These are phyloP conservation scores for grape (Vitis vinifera) DNA, from an alignment of 164 flowering plant genomes.

Conservation along the genomic window DNA sequence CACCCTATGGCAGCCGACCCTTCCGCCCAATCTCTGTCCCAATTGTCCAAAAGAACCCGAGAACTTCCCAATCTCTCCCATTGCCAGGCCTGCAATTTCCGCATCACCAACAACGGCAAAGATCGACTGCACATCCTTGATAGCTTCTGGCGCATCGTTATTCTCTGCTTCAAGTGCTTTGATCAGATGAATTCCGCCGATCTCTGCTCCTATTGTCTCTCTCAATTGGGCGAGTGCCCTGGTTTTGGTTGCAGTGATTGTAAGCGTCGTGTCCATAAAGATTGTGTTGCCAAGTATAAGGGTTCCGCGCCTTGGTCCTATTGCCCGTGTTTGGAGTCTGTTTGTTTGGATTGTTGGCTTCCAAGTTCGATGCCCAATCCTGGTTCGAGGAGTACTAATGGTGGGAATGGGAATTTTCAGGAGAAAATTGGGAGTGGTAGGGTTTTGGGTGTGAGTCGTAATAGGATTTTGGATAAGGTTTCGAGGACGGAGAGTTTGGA, in stretches of 20 bases:
- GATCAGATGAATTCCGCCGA: conserved; percentile 36
- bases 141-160: conserved; percentile 77
- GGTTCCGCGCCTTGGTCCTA: conserved; percentile 30
- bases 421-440: conserved; percentile 7
- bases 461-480: background rate
- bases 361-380: conserved; percentile 33
- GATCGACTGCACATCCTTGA: conserved; percentile 41
- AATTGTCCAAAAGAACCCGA: conserved; percentile 33
- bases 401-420: background rate
- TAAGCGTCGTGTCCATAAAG: conserved; percentile 36
- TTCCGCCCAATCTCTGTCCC: no score
- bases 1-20: no score
- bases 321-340: conserved; percentile 16
- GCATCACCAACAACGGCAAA: conserved; percentile 32
- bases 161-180: conserved; percentile 56
- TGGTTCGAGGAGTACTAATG: conserved; percentile 11
- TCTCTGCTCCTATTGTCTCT: conserved; percentile 66
- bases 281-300: conserved; percentile 32
- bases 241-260: conserved; percentile 36
- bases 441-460: background rate
- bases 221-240: conserved; percentile 12
- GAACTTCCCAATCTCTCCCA: conserved; percentile 50
- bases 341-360: conserved; percentile 81
- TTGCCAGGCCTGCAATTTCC: conserved; percentile 57
- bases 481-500: conserved; percentile 17